Evolutionary conservation across 2,329 filamentous ascomycete genomes (phyloP).

Genomic region (Diaporthe sp.): DNA sequence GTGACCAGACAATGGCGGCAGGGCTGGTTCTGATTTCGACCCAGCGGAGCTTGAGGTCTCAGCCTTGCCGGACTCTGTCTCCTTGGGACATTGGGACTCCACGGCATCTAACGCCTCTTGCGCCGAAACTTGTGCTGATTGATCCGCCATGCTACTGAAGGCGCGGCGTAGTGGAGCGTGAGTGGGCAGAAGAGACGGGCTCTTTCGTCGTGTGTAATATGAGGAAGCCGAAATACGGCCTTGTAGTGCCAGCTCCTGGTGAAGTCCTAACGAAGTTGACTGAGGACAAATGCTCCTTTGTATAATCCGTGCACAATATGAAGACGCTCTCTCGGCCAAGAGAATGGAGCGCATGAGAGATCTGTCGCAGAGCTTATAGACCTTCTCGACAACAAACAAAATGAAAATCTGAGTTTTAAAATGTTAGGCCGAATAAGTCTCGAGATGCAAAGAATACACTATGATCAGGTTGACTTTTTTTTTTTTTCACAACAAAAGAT

Average conservation of each 20-base stretch:
- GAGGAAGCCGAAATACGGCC: background rate
- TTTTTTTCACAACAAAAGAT: background rate
- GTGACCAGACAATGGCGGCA: slow-evolving; percentile 71
- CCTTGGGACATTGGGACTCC: background rate
- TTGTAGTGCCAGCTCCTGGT: background rate
- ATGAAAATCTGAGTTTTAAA: background rate
- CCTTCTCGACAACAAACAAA: background rate
- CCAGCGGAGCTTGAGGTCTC: background rate
- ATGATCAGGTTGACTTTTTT: background rate
- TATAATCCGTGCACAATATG: background rate
- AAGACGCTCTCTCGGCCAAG: slow-evolving; percentile 14
- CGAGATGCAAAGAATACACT: background rate
- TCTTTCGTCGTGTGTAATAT: background rate
- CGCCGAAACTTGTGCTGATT: background rate
- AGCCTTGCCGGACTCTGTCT: background rate
- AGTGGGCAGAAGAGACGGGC: background rate
- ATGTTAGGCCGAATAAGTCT: background rate
- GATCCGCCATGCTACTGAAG: slow-evolving; percentile 2
- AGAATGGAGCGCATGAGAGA: slow-evolving; percentile 8
- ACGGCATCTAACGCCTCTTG: background rate
- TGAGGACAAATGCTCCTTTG: background rate
- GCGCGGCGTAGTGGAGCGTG: background rate
- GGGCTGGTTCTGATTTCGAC: slow-evolving; percentile 35
- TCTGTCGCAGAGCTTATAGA: background rate
- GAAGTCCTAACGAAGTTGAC: background rate